Base-by-base conservation (phyloP, 305 asterid genomes). In the Fraxinus baroniana region DNA sequence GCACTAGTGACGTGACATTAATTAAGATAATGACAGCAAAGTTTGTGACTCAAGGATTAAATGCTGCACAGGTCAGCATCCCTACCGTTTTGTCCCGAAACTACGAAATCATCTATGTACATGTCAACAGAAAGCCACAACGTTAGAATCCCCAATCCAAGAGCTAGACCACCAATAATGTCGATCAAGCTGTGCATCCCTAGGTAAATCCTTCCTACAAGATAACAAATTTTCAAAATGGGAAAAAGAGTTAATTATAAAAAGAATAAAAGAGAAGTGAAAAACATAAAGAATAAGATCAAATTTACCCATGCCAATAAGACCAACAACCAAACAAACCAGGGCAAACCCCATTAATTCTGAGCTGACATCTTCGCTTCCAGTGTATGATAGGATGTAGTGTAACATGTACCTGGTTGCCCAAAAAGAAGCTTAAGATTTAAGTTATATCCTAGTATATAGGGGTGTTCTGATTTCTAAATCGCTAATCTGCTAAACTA, bases 141-240 rank as follows among this genome's bases (percentile, higher is more conserved):
- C 81, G 91, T 89, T 81, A 96, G 88, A 89, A 94, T 87, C 77
- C 91, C 91, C 78, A 92, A 74, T 76, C 99, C 98, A 79, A 93
- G 84, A 82, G 76, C 86, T 78, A 96, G 91, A 80, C 98, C 99
- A 24, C 90, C 93, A 82, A 94, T 83, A 64, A 94, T 88, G 75
- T 94, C 99, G 15, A 94, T 85, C 91, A 89, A 85, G 88, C 98
- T 96, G 89, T 94, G 99, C 98, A 94, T 96, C 78, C 98, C 98
- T 13, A 94, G 95, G 90, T 96, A 96, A 66, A 96, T 87, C 90
- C 99, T 91, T 82, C 97, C 99, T 96, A 72, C 30, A 78, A 83
- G 60, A 76, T 12, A 79, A 81, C 74, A 78, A 64, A 35, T 15
- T 74, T 81, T 52, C 41, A 74, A 35, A 64, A 77, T 62, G 75